phyloP scores from a whole-genome alignment of 2,329 filamentous ascomycete species.

The Neofusicoccum ribis region DNA sequence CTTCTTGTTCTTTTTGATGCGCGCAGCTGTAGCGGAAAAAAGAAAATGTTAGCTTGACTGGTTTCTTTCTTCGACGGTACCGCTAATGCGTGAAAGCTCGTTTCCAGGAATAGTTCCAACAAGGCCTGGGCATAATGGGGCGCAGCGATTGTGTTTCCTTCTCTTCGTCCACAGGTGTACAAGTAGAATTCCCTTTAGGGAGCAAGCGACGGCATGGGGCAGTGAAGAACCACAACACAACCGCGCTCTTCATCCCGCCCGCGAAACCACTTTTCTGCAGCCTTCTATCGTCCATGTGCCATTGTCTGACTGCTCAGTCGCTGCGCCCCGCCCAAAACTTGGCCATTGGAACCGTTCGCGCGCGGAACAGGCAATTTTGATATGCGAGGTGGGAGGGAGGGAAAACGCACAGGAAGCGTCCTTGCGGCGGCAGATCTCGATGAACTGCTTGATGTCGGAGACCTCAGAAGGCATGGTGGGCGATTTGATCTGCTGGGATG shows the following conservation, averaged over 20 bases:
- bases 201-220: not conserved
- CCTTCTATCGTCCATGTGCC: not conserved
- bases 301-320: not conserved
- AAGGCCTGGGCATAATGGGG: not conserved
- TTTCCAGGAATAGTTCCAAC: not conserved
- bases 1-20: conserved; percentile 84
- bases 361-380: not conserved
- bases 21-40: conserved; percentile 41
- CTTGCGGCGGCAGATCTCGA: conserved; percentile 99
- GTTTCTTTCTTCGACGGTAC: no score
- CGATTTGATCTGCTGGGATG: conserved; percentile 34
- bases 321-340: not conserved
- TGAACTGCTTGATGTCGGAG: conserved; percentile 99
- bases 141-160: not conserved
- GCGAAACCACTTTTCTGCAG: not conserved
- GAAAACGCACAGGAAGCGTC: conserved; percentile 92
- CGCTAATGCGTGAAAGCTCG: not conserved
- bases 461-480: conserved; percentile 97
- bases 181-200: not conserved
- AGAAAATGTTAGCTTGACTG: no score
- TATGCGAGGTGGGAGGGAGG: not conserved
- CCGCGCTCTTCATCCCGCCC: not conserved
- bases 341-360: not conserved
- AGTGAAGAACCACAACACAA: not conserved
- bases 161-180: not conserved